phyloP scores from a whole-genome alignment of 2,329 filamentous ascomycete genomes.

The Epichloe coenophiala region DNA sequence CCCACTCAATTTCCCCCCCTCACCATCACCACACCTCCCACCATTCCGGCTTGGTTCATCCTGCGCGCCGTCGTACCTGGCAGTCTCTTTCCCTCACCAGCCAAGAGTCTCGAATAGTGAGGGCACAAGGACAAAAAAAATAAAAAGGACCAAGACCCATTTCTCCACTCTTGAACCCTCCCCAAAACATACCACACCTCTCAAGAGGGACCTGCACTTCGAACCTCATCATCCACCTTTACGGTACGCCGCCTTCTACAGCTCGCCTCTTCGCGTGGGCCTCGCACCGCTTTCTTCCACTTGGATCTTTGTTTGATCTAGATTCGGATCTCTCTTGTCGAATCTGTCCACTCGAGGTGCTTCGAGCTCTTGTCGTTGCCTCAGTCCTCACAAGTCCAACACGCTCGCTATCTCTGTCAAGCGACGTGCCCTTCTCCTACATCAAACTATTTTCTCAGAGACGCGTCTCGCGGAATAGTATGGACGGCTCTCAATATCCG shows the following conservation, averaged over 20 bases:
- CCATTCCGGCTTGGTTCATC: slow-evolving; percentile 14
- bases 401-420: neutral
- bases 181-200: slow-evolving; percentile 29
- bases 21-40: slow-evolving; percentile 11
- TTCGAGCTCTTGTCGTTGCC: slow-evolving; percentile 3
- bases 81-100: slow-evolving; percentile 9
- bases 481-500: slow-evolving; percentile 42
- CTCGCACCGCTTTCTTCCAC: slow-evolving; percentile 8
- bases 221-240: slow-evolving; percentile 27
- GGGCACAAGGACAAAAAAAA: slow-evolving; percentile 17
- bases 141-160: slow-evolving; percentile 29
- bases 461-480: slow-evolving; percentile 29
- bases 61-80: slow-evolving; percentile 12
- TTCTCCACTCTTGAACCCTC: slow-evolving; percentile 33
- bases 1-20: slow-evolving; percentile 4
- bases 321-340: slow-evolving; percentile 1
- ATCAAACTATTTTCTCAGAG: slow-evolving; percentile 8
- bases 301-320: slow-evolving; percentile 2
- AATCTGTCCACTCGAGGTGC: slow-evolving; percentile 9
- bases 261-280: slow-evolving; percentile 14
- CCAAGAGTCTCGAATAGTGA: slow-evolving; percentile 6
- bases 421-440: neutral
- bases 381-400: slow-evolving; percentile 1
- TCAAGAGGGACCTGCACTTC: slow-evolving; percentile 24
- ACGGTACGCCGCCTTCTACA: slow-evolving; percentile 16